Evolutionary conservation across 192 early-diverging fungal genomes (phyloP), one percentile per base, ranked within the genome.

Genomic region (Linnemannia hyalina): DNA sequence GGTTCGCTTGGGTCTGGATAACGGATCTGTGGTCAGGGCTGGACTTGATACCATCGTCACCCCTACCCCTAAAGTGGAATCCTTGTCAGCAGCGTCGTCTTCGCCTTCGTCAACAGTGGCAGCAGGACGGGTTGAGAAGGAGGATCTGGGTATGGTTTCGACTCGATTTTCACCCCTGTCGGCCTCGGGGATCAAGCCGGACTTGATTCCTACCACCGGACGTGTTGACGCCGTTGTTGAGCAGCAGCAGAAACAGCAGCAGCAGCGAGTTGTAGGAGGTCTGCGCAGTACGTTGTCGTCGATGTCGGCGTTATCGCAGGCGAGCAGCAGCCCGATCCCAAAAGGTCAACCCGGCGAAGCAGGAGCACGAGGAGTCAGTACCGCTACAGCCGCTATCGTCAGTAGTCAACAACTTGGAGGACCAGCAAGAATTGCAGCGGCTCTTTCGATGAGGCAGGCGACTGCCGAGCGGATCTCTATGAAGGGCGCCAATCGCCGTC

Each of bases 111-210:
- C 46, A 18, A 29, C n/a, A 26, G 26, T 60, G 1, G 54, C 49
- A 22, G 32, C 18, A 41, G 35, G 18, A 20, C 22, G 42, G n/a
- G 68, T 72, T 8, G 69, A 78, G 38, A 71, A 81, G 52, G 80
- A 35, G 65, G 73, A 76, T 23, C 23, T 15, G 7, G 35, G 52
- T 13, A 82, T 82, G 80, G 41, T 72, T 3, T 82, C 80, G 41
- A 82, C 74, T 13, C 69, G 49, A 13, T 82, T 82, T 42, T 20
- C 46, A 9, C 80, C 80, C 10, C 38, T 76, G 20, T 46, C 75
- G 23, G 29, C 44, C 2, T 52, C 73, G 32, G 26, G 57, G 52
- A 29, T 69, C 26, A 63, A 80, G 52, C 70, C 23, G 9, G 47
- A 44, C 47, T 38, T 42, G 23, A 46, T 54, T 41, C 38, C 69